Base-by-base conservation (phyloP, 192 early-diverging fungal species). In the Umbelopsis ramanniana region DNA sequence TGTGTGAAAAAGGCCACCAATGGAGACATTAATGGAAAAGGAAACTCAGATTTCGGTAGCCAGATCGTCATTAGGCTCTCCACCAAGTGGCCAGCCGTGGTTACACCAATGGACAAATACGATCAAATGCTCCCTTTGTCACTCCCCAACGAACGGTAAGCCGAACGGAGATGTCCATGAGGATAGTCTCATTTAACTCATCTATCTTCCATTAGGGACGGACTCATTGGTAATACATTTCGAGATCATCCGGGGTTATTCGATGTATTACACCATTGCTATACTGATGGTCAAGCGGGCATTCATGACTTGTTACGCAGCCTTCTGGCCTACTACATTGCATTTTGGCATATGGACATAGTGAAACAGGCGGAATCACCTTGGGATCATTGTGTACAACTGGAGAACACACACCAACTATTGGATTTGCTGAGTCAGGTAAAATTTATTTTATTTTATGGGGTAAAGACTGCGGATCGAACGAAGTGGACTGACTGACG, bases 271-370 rank as follows among this genome's bases (percentile, higher is more conserved):
- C 55, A 70, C 24, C 46, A 71, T 24, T 78, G 69, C 22, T 60
- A 40, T 43, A 15, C 21, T 48, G 37, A 46, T 21, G 52, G 67
- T 15, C 52, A 40, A 43, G 23, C 46, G 15, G 37, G 50, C 8
- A 66, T 60, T 21, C 26, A 52, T 50, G 69, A 63, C 11, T 40
- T 63, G 2, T 37, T 67, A 2, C 43, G 72, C 24, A 78, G 76
- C 54, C 70, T 78, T 19, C 40, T 78, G 11, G 72, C 73, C 2
- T 78, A 78, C 50, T 78, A 74, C 66, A 74, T 78, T 29, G 76
- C 69, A 8, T 78, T 78, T 71, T 78, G 76, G 76, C 68, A 78
- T 57, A 78, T 78, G 72, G 55, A 66, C 17, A 46, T 70, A 47
- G 72, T 78, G 11, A 60, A 63, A 19, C 57, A 63, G 17, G 57